phyloP scores from a whole-genome alignment of 495 filamentous ascomycete species.

The Friedmanniomyces simplex region DNA sequence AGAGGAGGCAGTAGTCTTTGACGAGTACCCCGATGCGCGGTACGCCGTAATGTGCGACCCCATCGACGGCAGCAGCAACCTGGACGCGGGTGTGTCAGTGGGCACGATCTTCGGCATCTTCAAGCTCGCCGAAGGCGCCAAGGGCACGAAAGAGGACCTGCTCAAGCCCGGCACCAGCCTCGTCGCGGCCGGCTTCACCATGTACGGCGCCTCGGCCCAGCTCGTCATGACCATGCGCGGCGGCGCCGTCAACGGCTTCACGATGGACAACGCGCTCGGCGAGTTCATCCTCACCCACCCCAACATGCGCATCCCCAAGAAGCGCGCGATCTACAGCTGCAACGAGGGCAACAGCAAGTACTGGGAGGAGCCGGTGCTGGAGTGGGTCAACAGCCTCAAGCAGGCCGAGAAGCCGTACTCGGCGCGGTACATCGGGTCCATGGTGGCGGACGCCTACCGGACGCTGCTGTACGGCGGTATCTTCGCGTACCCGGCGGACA shows the following conservation, averaged over 20 bases:
- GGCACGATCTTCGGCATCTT: slow-evolving; percentile 96
- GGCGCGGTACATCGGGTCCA: slow-evolving; percentile 87
- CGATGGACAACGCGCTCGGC: slow-evolving; percentile 86
- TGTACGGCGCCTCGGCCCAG: slow-evolving; percentile 96
- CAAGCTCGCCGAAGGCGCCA: slow-evolving; percentile 62
- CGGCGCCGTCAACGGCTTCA: slow-evolving; percentile 91
- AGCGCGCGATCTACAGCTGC: slow-evolving; percentile 86
- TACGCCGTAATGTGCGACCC: slow-evolving; percentile 97
- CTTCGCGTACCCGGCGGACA: slow-evolving; percentile 94
- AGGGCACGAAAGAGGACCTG: slow-evolving; percentile 70
- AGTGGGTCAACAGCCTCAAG: slow-evolving; percentile 84
- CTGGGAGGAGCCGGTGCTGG: slow-evolving; percentile 82
- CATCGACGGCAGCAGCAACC: slow-evolving; percentile 94
- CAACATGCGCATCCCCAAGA: slow-evolving; percentile 74
- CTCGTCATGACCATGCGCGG: slow-evolving; percentile 95
- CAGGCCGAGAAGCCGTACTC: slow-evolving; percentile 78
- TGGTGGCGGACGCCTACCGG: slow-evolving; percentile 97
- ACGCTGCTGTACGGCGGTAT: slow-evolving; percentile 92
- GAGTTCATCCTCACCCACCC: slow-evolving; percentile 99
- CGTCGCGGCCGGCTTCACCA: slow-evolving; percentile 92
- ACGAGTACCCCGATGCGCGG: slow-evolving; percentile 64
- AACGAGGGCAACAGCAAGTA: slow-evolving; percentile 96
- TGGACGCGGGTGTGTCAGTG: slow-evolving; percentile 95
- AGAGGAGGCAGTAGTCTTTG: slow-evolving; percentile 80
- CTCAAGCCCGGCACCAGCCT: slow-evolving; percentile 82